phyloP scores from a whole-genome alignment of 1,284 basidiomycete genomes.

The Schizophyllum amplum region DNA sequence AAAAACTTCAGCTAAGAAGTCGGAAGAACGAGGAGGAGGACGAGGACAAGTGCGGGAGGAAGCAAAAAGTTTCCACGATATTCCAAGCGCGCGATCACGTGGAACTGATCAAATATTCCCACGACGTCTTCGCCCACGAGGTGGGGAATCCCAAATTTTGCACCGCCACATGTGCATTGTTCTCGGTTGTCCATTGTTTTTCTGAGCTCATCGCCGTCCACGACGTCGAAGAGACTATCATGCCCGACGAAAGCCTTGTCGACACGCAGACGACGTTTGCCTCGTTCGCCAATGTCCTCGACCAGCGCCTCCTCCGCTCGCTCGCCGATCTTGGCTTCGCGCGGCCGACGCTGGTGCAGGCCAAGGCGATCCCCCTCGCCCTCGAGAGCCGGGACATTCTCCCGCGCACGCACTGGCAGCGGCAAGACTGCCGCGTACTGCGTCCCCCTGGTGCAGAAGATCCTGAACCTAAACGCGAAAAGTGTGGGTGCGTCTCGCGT shows the following conservation, averaged over 20 bases:
- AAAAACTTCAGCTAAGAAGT: not conserved
- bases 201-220: not conserved
- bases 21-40: not conserved
- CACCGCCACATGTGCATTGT: not conserved
- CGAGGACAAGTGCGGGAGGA: not conserved
- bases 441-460: conserved; percentile 86
- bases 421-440: conserved; percentile 98
- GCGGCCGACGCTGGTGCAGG: conserved; percentile 77
- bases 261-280: conserved; percentile 40
- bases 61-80: not conserved
- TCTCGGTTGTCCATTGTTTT: not conserved
- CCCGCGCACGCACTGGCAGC: conserved; percentile 89
- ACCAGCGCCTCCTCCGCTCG: conserved; percentile 68
- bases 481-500: conserved; percentile 44
- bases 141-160: not conserved
- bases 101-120: not conserved
- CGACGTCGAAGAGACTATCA: not conserved
- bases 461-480: conserved; percentile 62
- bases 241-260: not conserved
- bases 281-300: conserved; percentile 65
- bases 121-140: not conserved
- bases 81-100: not conserved
- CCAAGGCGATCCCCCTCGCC: conserved; percentile 78
- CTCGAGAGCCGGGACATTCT: conserved; percentile 93
- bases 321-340: conserved; percentile 78